Evolutionary conservation across 2,329 filamentous ascomycete genomes (phyloP).

Genomic region (Aspergillus amoenus): DNA sequence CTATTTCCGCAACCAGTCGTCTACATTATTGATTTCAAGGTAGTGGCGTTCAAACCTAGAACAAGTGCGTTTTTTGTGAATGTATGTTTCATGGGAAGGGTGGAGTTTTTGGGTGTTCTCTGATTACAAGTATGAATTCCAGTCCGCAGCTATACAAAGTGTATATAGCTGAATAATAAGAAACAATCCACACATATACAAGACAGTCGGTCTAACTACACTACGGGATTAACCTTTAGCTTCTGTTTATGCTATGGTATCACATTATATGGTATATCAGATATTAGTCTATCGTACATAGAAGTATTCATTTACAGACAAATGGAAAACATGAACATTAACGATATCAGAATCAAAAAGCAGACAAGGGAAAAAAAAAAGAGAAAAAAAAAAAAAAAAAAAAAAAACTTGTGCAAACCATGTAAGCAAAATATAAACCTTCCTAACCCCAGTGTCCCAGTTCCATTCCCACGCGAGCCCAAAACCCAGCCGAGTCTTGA

Average conservation of each 20-base stretch:
- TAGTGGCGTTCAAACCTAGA: neutral
- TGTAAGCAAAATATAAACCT: constrained; percentile 8
- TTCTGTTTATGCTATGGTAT: neutral
- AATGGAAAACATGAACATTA: neutral
- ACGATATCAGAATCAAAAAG: neutral
- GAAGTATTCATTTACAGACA: constrained; percentile 12
- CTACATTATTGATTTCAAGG: neutral
- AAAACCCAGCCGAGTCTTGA: constrained; percentile 20
- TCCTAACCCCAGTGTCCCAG: constrained; percentile 18
- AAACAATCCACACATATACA: neutral
- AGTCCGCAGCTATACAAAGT: neutral
- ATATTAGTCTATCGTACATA: constrained; percentile 14
- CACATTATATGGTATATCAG: constrained; percentile 1
- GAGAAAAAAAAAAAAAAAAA: constrained; percentile 8
- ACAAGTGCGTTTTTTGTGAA: no score
- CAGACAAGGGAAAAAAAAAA: neutral
- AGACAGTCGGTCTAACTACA: no score
- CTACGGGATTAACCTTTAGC: neutral
- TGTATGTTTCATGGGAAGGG: no score
- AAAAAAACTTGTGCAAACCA: constrained; percentile 5
- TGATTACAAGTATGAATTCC: neutral
- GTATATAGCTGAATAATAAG: neutral
- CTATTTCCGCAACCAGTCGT: neutral
- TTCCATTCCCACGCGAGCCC: neutral
- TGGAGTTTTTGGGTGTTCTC: neutral